A percentile compares a stretch with the other conserved stretches of the same genome.
Evolutionary conservation across 2,329 filamentous ascomycete species (phyloP).

Genomic region (Fusarium incarnatum): DNA sequence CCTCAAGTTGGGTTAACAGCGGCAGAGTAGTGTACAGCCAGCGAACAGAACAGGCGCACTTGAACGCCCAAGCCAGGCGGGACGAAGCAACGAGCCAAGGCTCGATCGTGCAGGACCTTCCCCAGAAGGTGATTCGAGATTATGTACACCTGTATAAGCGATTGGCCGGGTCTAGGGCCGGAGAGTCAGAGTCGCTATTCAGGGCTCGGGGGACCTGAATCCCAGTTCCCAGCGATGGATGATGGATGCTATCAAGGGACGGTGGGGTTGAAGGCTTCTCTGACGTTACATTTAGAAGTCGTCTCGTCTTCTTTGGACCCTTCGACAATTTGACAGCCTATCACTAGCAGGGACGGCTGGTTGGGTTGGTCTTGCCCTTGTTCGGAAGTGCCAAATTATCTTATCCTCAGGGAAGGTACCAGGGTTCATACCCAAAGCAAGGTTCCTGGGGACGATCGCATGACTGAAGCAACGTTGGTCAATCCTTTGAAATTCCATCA

Average conservation of each 20-base stretch:
- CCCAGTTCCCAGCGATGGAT: neutral
- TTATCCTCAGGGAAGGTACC: conserved; percentile 20
- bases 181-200: conserved; percentile 27
- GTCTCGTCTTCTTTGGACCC: conserved; percentile 29
- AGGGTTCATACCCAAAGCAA: conserved; percentile 13
- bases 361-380: conserved; percentile 31
- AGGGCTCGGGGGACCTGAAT: conserved; percentile 10
- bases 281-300: conserved; percentile 42
- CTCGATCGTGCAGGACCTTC: conserved; percentile 35
- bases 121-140: conserved; percentile 32
- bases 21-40: conserved; percentile 29
- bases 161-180: conserved; percentile 47
- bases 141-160: neutral
- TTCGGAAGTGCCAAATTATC: conserved; percentile 32
- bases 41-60: conserved; percentile 41
- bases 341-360: conserved; percentile 31
- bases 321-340: conserved; percentile 27
- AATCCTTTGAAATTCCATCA: conserved; percentile 22
- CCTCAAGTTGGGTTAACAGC: neutral
- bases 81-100: conserved; percentile 45
- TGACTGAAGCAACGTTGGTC: conserved; percentile 32
- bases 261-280: conserved; percentile 20
- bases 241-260: conserved; percentile 9
- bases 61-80: conserved; percentile 42
- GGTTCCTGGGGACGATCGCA: conserved; percentile 21